phyloP scores from a whole-genome alignment of 352 stramenopile genomes.

The Phytophthora fragariaefolia region DNA sequence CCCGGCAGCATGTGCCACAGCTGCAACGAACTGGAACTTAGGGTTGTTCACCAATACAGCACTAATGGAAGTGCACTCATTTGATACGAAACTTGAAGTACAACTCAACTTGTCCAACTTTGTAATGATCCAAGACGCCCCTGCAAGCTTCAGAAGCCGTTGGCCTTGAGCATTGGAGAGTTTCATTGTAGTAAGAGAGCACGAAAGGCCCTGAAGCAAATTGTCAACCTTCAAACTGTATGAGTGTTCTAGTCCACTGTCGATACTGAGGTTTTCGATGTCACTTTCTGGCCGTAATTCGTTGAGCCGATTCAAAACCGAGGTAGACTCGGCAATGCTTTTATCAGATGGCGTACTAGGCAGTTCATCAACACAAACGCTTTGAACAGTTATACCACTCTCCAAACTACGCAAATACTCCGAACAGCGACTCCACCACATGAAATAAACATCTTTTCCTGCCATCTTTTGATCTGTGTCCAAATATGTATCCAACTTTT shows the following conservation, averaged over 20 bases:
- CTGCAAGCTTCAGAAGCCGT: slow-evolving; percentile 55
- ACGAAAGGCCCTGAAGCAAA: slow-evolving; percentile 26
- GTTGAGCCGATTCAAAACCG: slow-evolving; percentile 21
- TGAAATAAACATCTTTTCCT: slow-evolving; percentile 55
- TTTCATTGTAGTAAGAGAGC: slow-evolving; percentile 47
- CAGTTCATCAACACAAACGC: neutral
- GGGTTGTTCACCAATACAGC: neutral
- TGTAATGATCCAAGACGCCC: slow-evolving; percentile 56
- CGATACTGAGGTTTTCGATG: neutral
- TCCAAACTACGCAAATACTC: slow-evolving; percentile 22
- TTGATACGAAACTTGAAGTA: neutral
- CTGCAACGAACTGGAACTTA: slow-evolving; percentile 28
- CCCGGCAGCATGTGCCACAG: slow-evolving; percentile 25
- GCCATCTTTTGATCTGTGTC: slow-evolving; percentile 18
- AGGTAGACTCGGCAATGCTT: slow-evolving; percentile 29
- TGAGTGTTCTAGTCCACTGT: neutral
- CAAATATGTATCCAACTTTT: slow-evolving; percentile 51
- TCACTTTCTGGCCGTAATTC: slow-evolving; percentile 3
- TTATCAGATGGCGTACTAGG: slow-evolving; percentile 21
- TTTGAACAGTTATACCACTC: slow-evolving; percentile 3
- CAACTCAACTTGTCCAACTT: slow-evolving; percentile 19
- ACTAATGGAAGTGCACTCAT: neutral
- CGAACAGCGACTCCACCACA: slow-evolving; percentile 47
- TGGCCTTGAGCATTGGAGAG: slow-evolving; percentile 70
- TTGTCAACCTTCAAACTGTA: slow-evolving; percentile 21